A percentile compares a stretch with the other conserved stretches of the same genome.
Conservation (phyloP, 352 stramenopile genomes). For the Peronospora destructor region DNA sequence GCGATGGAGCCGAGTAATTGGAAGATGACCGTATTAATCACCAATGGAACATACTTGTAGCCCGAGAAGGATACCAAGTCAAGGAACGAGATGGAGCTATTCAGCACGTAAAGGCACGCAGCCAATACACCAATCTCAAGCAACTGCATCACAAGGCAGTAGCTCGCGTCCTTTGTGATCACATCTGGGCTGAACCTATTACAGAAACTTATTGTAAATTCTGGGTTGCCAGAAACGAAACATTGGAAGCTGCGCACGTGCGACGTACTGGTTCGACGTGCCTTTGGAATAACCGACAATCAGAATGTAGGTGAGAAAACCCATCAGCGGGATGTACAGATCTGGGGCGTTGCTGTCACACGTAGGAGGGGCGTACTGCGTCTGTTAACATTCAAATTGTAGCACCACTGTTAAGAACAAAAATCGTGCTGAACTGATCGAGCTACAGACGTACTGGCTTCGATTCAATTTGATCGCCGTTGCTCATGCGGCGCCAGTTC, state of each 20-base stretch:
- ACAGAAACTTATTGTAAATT: constrained; percentile 7
- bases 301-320: constrained; percentile 98
- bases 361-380: constrained; percentile 85
- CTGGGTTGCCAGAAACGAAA: background rate
- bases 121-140: constrained; percentile 91
- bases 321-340: constrained; percentile 98
- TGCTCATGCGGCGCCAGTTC: constrained; percentile 76
- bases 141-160: constrained; percentile 86
- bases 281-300: constrained; percentile 95
- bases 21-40: constrained; percentile 90
- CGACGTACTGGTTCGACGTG: constrained; percentile 78
- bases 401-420: background rate
- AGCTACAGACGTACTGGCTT: constrained; percentile 39
- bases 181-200: constrained; percentile 94
- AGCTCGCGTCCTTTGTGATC: constrained; percentile 89
- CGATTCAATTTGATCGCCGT: constrained; percentile 49
- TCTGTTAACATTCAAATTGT: constrained; percentile 23
- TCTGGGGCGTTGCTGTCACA: constrained; percentile 96
- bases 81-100: constrained; percentile 89
- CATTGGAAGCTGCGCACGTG: background rate
- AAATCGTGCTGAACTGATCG: background rate
- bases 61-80: constrained; percentile 96
- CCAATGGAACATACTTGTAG: constrained; percentile 99
- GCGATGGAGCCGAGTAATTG: constrained; percentile 73
- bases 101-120: constrained; percentile 92